Base-by-base conservation (phyloP, 768 basidiomycete species). In the Agaricus sinodeliciosus region DNA sequence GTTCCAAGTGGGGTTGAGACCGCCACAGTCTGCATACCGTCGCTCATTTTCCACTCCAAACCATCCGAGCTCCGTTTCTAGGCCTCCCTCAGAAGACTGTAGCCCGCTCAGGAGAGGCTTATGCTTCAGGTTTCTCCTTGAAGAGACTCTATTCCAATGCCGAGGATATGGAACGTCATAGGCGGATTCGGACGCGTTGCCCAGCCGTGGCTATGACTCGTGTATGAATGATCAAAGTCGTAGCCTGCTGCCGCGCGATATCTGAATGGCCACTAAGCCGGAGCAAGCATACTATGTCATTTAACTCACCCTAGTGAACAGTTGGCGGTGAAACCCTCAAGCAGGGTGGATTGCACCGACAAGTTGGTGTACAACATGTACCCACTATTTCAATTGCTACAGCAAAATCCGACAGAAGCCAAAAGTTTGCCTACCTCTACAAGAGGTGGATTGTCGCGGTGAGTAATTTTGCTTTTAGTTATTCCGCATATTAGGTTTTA, bases 171-270 rank as follows among this genome's bases (percentile, higher is more conserved):
- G 65, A 76, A 77, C 3, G 79, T 80, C 18, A 81, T 65, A 3
- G 80, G 78, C 7, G 76, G 74, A 0, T 80, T 82, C 0, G 81
- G 77, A 0, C 80, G 80, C 0, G 79, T 69, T 51, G 74, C 76
- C 81, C 81, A 82, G 4, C 80, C 80, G 58, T 82, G 81, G 1
- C 78, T 65, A 59, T 81, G 80, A 16, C 75, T 77, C 3, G 78
- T 81, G 62, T 80, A 81, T 0, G 80, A 70, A 0, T 78, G 69
- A 57, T 82, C 81, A 62, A 74, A 70, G 62, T 78, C 76, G 65
- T 81, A 81, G 7, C 81, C 81, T 18, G 65, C 62, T 54, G 77
- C 70, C 1, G 70, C 71, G 16, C 81, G 78, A 56, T 81, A 81
- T 19, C 79, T 31, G 8, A 12, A 40, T 15, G 2, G 3, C 15